These are phyloP conservation scores for Trichoderma polysporum DNA, from an alignment of 2,329 filamentous ascomycete genomes.

Conservation along the genomic window DNA sequence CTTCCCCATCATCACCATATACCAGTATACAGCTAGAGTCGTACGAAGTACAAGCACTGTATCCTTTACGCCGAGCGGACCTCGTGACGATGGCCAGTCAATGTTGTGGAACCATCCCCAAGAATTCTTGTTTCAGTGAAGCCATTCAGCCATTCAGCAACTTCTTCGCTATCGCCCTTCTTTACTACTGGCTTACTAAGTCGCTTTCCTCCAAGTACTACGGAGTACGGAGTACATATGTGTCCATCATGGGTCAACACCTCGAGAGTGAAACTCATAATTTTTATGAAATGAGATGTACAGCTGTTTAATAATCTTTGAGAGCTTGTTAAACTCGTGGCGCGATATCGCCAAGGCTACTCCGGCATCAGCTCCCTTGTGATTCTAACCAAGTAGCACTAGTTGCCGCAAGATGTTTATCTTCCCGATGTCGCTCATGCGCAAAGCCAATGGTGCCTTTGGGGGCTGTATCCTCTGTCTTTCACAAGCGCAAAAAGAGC, in stretches of 20 bases:
- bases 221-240: too few species aligned
- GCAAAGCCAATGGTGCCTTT: background rate
- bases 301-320: background rate
- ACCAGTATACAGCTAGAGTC: background rate
- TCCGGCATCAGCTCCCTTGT: background rate
- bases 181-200: background rate
- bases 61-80: conserved; percentile 12
- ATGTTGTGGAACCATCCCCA: conserved; percentile 4
- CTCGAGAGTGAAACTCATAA: background rate
- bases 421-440: background rate
- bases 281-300: background rate
- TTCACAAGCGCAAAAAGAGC: background rate
- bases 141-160: background rate
- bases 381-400: background rate
- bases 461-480: background rate
- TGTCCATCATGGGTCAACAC: background rate
- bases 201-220: background rate
- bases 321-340: background rate
- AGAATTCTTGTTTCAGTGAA: background rate
- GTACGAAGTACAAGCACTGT: background rate
- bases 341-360: background rate
- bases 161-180: background rate
- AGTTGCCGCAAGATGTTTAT: background rate
- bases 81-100: conserved; percentile 14
- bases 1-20: conserved; percentile 13